Conservation (phyloP, 2,329 filamentous ascomycete species). For the Pseudogymnoascus sp. region DNA sequence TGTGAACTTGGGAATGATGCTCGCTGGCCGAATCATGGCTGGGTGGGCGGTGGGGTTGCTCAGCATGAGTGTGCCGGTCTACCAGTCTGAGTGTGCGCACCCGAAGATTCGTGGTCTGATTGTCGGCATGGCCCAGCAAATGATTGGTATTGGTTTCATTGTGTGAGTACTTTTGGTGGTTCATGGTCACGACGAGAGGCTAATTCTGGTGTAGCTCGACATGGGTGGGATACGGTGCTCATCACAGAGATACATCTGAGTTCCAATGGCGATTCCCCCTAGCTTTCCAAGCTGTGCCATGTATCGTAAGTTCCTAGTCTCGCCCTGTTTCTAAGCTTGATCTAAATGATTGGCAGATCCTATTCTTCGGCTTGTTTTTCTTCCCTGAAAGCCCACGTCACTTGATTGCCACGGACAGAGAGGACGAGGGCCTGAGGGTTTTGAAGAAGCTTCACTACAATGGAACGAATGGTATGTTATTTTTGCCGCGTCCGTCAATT, state of each 20-base stretch:
- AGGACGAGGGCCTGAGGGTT: constrained; percentile 41
- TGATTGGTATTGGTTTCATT: constrained; percentile 53
- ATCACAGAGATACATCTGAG: background rate
- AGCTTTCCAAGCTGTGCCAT: constrained; percentile 51
- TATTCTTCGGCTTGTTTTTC: constrained; percentile 46
- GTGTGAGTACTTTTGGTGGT: constrained; percentile 28
- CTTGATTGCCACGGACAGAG: constrained; percentile 45
- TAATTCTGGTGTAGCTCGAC: background rate
- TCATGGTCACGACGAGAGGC: constrained; percentile 50
- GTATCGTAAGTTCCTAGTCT: constrained; percentile 28
- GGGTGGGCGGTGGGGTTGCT: constrained; percentile 47
- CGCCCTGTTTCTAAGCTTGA: background rate
- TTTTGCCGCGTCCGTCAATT: background rate
- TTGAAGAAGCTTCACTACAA: constrained; percentile 47
- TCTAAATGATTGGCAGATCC: constrained; percentile 21
- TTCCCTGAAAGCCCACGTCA: constrained; percentile 52
- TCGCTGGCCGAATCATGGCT: constrained; percentile 48
- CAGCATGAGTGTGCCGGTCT: constrained; percentile 55
- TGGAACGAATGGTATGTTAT: constrained; percentile 33
- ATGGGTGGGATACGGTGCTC: constrained; percentile 10
- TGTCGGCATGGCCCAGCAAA: constrained; percentile 55
- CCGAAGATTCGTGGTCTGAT: constrained; percentile 53
- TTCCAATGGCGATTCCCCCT: constrained; percentile 27
- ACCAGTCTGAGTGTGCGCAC: constrained; percentile 56
- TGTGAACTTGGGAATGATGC: constrained; percentile 43